Conservation (phyloP, 1,284 basidiomycete species). For the Cryptococcus amylolentus region DNA sequence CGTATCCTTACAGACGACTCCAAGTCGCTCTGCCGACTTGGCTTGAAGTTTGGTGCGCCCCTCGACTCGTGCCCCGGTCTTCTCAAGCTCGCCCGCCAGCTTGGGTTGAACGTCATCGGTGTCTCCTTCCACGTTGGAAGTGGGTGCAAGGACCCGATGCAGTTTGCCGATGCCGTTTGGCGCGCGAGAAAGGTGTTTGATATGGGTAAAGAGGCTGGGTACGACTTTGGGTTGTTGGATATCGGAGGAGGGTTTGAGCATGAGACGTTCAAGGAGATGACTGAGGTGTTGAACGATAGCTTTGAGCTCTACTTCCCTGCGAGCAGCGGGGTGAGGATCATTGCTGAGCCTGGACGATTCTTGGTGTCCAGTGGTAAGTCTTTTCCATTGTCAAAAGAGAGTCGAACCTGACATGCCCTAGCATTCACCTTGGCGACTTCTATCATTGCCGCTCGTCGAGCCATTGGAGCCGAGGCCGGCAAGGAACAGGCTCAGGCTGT, state of each 20-base stretch:
- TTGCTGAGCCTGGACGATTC: constrained; percentile 95
- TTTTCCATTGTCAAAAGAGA: not conserved
- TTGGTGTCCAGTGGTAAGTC: constrained; percentile 67
- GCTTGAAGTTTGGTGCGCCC: constrained; percentile 95
- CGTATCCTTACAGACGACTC: constrained; percentile 97
- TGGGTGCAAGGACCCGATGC: constrained; percentile 87
- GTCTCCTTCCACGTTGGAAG: constrained; percentile 98
- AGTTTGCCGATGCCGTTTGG: constrained; percentile 84
- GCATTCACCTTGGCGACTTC: constrained; percentile 93
- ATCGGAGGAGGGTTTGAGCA: constrained; percentile 96
- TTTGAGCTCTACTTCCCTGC: constrained; percentile 84
- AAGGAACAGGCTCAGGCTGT: constrained; percentile 5
- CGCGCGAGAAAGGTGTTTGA: constrained; percentile 82
- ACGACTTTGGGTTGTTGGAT: constrained; percentile 78
- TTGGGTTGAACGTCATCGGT: constrained; percentile 79
- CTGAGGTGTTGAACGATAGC: constrained; percentile 66
- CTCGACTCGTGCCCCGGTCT: constrained; percentile 75
- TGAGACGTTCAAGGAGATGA: constrained; percentile 77
- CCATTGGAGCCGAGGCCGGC: constrained; percentile 16
- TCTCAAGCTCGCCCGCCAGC: constrained; percentile 71
- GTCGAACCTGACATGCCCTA: constrained; percentile 3
- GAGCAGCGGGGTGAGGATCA: constrained; percentile 67
- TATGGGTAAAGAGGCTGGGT: constrained; percentile 79
- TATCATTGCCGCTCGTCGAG: constrained; percentile 81
- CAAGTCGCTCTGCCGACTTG: constrained; percentile 87